These are phyloP conservation scores for Linum trigynum DNA, from an alignment of 345 rosid species.

Conservation along the genomic window DNA sequence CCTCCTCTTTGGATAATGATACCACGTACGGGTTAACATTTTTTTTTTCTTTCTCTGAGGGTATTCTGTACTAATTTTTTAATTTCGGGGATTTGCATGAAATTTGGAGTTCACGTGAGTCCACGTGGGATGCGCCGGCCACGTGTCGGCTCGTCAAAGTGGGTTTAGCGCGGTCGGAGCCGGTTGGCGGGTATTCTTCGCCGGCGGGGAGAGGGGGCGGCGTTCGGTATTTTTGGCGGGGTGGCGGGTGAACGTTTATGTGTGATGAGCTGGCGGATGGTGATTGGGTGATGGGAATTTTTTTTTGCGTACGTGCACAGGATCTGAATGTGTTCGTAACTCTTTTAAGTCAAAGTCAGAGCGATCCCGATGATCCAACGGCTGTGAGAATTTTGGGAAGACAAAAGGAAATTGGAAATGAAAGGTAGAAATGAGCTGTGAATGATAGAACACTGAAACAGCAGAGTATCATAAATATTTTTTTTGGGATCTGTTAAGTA, in stretches of 20 bases:
- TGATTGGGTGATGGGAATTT: not conserved
- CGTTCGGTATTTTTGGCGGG: no score
- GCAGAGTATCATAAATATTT: not conserved
- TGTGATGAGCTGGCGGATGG: not conserved
- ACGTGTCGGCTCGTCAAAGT: not conserved
- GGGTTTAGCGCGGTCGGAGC: not conserved
- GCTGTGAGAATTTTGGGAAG: not conserved
- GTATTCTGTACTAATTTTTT: conserved; percentile 7
- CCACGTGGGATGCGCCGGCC: conserved; percentile 20
- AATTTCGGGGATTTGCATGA: conserved; percentile 3
- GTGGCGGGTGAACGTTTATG: conserved; percentile 11
- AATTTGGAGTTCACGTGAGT: conserved; percentile 20
- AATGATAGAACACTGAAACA: not conserved
- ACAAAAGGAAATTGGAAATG: not conserved
- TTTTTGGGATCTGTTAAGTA: not conserved
- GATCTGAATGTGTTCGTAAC: not conserved
- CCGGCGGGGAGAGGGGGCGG: no score
- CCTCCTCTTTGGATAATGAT: not conserved
- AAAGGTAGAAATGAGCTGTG: not conserved
- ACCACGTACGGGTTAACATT: not conserved
- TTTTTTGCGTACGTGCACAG: not conserved
- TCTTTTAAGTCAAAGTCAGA: not conserved
- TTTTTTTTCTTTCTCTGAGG: not conserved
- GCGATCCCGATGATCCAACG: not conserved
- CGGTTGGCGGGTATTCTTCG: no score